Evolutionary conservation across 768 basidiomycete genomes (phyloP), one percentile per base, ranked within the genome.

Genomic region (Clitopilus hobsonii): DNA sequence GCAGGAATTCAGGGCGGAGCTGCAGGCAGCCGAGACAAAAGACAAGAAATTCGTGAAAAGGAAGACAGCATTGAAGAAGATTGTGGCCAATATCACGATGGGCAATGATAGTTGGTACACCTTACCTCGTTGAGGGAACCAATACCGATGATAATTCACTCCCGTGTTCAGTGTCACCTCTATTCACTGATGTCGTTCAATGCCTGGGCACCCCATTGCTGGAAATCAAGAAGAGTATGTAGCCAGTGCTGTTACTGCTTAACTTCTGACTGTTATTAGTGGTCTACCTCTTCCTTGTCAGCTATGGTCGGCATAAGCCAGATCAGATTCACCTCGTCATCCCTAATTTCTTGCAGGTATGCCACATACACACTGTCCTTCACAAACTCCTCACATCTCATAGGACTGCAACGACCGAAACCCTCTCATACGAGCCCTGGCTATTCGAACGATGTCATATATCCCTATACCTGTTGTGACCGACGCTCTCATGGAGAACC

Each of bases 71-170:
- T 73, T 98, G 63, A 98, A 99, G 82, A 96, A 95, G 77, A 89
- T 98, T 57, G 94, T 98, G 11, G 97, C 97, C 38, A 98, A 98
- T 71, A 98, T 98, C 70, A 99, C 97, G 3, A 98, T 99, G 95
- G 97, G 97, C 41, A 97, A 94, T 67, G 95, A 98, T 72, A 95
- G 96, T 97, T 67, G 73, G 94, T 84, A 68, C 61, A 61, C 61
- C 58, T 65, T 62, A 56, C 56, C 56, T 62, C 29, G 52, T 57
- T 58, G 32, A 51, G 49, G 52, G 22, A 20, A 45, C 41, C 57
- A 60, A 58, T 58, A 56, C 60, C 58, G 45, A 60, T 56, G 60
- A 59, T 59, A 48, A 56, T 59, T 63, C 51, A 62, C 58, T 53
- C 30, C 54, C 32, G 51, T 56, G 53, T 54, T 51, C 60, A 96